Evolutionary conservation across 2,329 filamentous ascomycete species (phyloP).

Genomic region (Elsinoe australis): DNA sequence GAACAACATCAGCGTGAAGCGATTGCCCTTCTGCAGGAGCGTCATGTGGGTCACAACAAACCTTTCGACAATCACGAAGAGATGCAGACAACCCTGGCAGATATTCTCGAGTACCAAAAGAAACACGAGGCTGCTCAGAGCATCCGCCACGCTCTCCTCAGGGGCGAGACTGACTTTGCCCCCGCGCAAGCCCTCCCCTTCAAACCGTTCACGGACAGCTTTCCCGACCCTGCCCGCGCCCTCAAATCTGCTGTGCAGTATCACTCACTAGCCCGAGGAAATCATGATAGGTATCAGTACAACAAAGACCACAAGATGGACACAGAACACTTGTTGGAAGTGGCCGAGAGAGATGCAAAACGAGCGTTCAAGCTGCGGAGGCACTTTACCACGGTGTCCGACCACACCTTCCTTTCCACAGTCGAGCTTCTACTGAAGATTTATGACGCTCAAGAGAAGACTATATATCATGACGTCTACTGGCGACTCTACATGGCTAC

Average conservation of each 20-base stretch:
- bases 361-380: conserved; percentile 14
- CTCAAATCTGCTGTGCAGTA: conserved; percentile 7
- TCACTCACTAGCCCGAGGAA: neutral
- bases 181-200: neutral
- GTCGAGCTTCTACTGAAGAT: conserved; percentile 14
- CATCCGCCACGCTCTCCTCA: conserved; percentile 10
- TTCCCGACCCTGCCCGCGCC: neutral
- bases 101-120: conserved; percentile 3
- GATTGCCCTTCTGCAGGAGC: conserved; percentile 8
- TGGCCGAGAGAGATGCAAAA: conserved; percentile 13
- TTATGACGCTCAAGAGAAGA: conserved; percentile 8
- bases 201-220: neutral
- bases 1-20: conserved; percentile 8
- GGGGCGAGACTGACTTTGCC: neutral
- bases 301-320: conserved; percentile 9
- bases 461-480: conserved; percentile 2
- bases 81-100: conserved; percentile 6
- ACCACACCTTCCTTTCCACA: neutral
- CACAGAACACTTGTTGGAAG: neutral
- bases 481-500: neutral
- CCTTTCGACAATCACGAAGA: neutral
- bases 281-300: conserved; percentile 8
- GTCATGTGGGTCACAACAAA: conserved; percentile 5
- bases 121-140: conserved; percentile 3
- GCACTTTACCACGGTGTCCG: neutral